Evolutionary conservation across 2,329 filamentous ascomycete genomes (phyloP).

Genomic region (Colletotrichum eleusines): DNA sequence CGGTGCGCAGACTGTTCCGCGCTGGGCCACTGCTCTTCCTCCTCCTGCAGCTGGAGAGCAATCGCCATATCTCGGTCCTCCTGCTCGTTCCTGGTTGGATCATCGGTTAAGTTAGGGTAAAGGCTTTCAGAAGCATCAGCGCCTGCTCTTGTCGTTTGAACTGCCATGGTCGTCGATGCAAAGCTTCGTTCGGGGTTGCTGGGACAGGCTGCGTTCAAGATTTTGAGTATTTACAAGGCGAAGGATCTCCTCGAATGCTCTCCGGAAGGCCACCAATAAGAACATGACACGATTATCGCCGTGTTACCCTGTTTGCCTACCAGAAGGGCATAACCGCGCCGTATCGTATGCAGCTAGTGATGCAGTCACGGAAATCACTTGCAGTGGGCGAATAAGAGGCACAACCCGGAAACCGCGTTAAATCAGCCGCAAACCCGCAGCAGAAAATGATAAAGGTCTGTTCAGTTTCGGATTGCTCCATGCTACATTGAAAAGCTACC

Average conservation of each 20-base stretch:
- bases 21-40: slow-evolving; percentile 86
- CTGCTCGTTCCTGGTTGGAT: slow-evolving; percentile 67
- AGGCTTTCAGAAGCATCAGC: no score
- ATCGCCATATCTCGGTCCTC: slow-evolving; percentile 90
- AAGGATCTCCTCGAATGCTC: background rate
- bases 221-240: background rate
- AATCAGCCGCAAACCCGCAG: no score
- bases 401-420: background rate
- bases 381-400: background rate
- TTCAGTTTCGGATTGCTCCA: background rate
- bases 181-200: no score
- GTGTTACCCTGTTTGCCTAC: background rate
- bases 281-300: background rate
- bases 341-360: background rate
- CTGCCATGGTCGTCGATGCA: background rate
- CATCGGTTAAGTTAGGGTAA: background rate
- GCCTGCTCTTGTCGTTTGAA: background rate
- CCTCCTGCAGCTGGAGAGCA: slow-evolving; percentile 92
- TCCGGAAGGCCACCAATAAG: background rate
- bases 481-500: background rate
- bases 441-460: no score
- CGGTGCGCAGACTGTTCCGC: slow-evolving; percentile 69
- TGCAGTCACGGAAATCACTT: background rate
- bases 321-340: background rate
- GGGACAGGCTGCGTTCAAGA: no score